Base-by-base conservation (phyloP, 176 grass and related monocot genomes). In the Cenchrus fungigraminus region DNA sequence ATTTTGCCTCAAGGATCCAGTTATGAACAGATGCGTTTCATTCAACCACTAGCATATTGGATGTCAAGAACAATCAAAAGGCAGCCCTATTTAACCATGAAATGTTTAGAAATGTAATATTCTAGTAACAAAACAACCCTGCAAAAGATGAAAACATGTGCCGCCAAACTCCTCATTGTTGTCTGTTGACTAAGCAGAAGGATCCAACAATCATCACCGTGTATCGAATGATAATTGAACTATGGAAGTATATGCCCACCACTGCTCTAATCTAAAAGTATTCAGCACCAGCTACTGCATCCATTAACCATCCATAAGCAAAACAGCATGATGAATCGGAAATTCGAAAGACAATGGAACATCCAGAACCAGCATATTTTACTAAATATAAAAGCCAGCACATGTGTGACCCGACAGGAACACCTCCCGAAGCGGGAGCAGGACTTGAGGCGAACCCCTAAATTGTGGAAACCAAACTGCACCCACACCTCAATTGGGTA, bases 11-110 rank as follows among this genome's bases (percentile, higher is more conserved):
- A 2, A 12, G 58, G 28, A 37, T 66, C 42, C 68, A 78, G 31
- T 67, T 83, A 86, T 16, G 52, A 76, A 10, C 28, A 25, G 58
- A 50, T 58, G 14, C 4, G 53, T 65, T 51, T 66, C 34, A 11
- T 32, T 81, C 11, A 75, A 74, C 15, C 34, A 57, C 13, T 57
- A 37, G 17, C 45, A 53, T 59, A 15, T 81, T 25, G 50, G 68
- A 52, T 58, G 55, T 78, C 34, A 52, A 73, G 61, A 59, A 78
- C 61, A 79, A 65, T 80, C 40, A 65, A 78, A 90, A 73, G 31
- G 28, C 47, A 58, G 1, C n/a, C 20, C 25, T 46, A 44, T 72
- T 78, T 58, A 49, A 58, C n/a, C 40, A 65, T 72, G 17, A 19
- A 71, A 49, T 82, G 77, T 59, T 17, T 58, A 37, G 62, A 84